Evolutionary conservation across 2,329 filamentous ascomycete species (phyloP), one percentile per base, ranked within the genome.

Genomic region (Aulographum hederae): DNA sequence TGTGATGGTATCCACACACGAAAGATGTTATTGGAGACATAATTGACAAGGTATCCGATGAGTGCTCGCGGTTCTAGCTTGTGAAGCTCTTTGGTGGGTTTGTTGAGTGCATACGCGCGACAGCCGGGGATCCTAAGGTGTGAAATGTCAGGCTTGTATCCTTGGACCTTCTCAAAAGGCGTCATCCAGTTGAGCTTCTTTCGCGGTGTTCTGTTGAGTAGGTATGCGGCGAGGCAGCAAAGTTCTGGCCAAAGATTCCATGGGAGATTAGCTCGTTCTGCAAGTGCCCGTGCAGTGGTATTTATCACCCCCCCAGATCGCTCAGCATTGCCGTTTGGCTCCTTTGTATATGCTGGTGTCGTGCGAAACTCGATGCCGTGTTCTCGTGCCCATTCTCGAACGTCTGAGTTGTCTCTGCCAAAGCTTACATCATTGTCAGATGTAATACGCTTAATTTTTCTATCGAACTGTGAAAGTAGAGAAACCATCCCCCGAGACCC

Each of bases 291-390:
- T 13, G 21, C 21, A 25, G 21, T 25, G 10, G 21, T 25, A 10
- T 10, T 25, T 10, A 25, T 25, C 10, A 25, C 21, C 13, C 21
- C 21, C 10, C 21, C 21, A 25, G 21, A 25, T 10, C 21, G 21
- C 13, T 25, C 21, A 10, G 21, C 21, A 25, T 10, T 10, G 13
- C 21, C 21, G 13, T 25, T 25, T 13, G 10, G 21, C 10, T 25
- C 21, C 13, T 10, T 10, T 25, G 28, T 15, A 31, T 21, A 63
- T n/a, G n/a, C n/a, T n/a, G n/a, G n/a, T n/a, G n/a, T n/a, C n/a
- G n/a, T n/a, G n/a, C n/a, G n/a, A n/a, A n/a, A n/a, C n/a, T n/a
- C n/a, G n/a, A n/a, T n/a, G n/a, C n/a, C n/a, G n/a, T n/a, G n/a
- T n/a, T n/a, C n/a, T n/a, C n/a, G n/a, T n/a, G n/a, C n/a, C n/a